phyloP scores from a whole-genome alignment of 495 filamentous ascomycete genomes.

The Hypoxylon rickii region DNA sequence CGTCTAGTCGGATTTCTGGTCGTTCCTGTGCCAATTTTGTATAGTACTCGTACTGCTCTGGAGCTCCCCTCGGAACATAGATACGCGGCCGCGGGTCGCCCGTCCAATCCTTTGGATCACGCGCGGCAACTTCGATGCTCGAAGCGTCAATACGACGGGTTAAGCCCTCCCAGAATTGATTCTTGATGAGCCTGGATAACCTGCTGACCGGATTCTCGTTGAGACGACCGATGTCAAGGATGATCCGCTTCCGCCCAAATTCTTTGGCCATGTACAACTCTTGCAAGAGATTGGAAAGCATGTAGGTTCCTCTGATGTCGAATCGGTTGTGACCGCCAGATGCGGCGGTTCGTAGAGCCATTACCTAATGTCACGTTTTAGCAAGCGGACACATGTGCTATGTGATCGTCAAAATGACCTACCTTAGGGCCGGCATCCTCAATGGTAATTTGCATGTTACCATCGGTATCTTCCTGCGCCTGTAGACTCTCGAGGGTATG shows the following conservation, averaged over 20 bases:
- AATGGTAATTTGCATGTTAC: conserved; percentile 93
- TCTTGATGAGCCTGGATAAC: conserved; percentile 80
- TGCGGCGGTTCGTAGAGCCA: conserved; percentile 81
- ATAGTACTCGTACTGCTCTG: conserved; percentile 90
- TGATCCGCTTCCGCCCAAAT: conserved; percentile 78
- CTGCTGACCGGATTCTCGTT: conserved; percentile 92
- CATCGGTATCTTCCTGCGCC: conserved; percentile 84
- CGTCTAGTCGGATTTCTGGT: conserved; percentile 85
- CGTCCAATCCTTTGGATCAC: conserved; percentile 91
- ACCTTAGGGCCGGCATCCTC: conserved; percentile 95
- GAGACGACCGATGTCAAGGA: conserved; percentile 83
- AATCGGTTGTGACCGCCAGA: conserved; percentile 83
- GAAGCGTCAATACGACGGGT: conserved; percentile 86
- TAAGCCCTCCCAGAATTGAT: conserved; percentile 87
- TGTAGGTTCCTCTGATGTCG: conserved; percentile 91
- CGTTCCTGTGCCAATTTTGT: conserved; percentile 69
- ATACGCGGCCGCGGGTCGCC: conserved; percentile 85
- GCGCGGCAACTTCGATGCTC: conserved; percentile 82
- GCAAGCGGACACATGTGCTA: not conserved
- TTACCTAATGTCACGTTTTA: conserved; percentile 52
- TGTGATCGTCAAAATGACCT: conserved; percentile 18
- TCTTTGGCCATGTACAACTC: conserved; percentile 89
- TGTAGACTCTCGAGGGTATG: conserved; percentile 71
- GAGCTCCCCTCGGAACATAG: conserved; percentile 83
- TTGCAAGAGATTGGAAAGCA: conserved; percentile 92